Evolutionary conservation across 2,329 filamentous ascomycete genomes (phyloP).

Genomic region (Dothideomycetes sp.): DNA sequence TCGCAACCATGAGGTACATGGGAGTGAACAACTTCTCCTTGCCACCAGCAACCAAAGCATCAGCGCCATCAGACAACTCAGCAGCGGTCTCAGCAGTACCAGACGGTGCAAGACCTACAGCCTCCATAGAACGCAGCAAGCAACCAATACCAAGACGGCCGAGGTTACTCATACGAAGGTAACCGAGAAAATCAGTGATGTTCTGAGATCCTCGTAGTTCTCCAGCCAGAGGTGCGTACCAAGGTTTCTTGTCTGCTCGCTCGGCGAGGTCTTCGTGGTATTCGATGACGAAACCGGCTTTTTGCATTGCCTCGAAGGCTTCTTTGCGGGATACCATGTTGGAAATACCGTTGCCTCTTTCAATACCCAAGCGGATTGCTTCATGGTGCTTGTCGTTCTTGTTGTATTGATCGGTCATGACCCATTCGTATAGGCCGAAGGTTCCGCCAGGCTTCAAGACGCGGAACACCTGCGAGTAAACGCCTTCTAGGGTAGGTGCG

Average conservation of each 20-base stretch:
- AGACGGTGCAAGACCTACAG: constrained; percentile 60
- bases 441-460: constrained; percentile 91
- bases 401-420: constrained; percentile 95
- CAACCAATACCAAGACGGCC: constrained; percentile 70
- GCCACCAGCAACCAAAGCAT: constrained; percentile 78
- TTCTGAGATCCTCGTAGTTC: constrained; percentile 74
- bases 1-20: constrained; percentile 94
- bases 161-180: constrained; percentile 79
- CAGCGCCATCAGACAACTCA: constrained; percentile 69
- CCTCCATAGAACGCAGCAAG: constrained; percentile 69
- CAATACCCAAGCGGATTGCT: constrained; percentile 85
- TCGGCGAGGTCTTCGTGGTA: constrained; percentile 80
- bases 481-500: constrained; percentile 78
- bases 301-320: constrained; percentile 70
- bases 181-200: constrained; percentile 68
- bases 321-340: constrained; percentile 91
- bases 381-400: constrained; percentile 78
- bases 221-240: constrained; percentile 89
- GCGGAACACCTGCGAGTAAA: constrained; percentile 89
- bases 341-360: constrained; percentile 91
- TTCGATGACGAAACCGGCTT: constrained; percentile 75
- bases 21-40: constrained; percentile 90
- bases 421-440: constrained; percentile 97
- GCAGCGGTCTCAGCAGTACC: constrained; percentile 95
- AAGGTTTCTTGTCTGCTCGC: constrained; percentile 65